Evolutionary conservation across 306 rosid species (phyloP).

Genomic region (Sesbania bispinosa): DNA sequence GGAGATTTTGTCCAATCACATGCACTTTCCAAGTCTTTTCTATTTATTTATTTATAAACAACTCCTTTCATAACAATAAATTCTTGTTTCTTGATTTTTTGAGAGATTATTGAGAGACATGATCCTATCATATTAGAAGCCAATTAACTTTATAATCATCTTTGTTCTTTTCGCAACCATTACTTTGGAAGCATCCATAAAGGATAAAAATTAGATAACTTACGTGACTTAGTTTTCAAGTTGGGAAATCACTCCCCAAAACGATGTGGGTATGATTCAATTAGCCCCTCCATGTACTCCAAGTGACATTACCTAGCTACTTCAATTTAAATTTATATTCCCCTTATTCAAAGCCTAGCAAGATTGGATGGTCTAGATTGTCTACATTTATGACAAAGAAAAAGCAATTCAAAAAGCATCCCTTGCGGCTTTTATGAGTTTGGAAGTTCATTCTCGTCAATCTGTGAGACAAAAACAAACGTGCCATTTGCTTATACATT

Average conservation of each 20-base stretch:
- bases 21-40: no score
- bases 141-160: no score
- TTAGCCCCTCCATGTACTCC: conserved; percentile 26
- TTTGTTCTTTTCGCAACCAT: conserved; percentile 46
- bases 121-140: no score
- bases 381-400: not conserved
- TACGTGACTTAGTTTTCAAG: conserved; percentile 58
- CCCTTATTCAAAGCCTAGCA: conserved; percentile 28
- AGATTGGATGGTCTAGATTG: conserved; percentile 41
- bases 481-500: no score
- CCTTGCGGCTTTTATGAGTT: conserved; percentile 18
- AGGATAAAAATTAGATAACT: conserved; percentile 34
- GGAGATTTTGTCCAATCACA: no score
- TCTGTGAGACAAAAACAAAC: no score
- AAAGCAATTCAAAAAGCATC: conserved; percentile 15
- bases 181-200: conserved; percentile 76
- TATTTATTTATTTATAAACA: no score
- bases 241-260: conserved; percentile 31
- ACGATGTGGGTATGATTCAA: no score
- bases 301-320: conserved; percentile 65
- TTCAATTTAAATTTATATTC: conserved; percentile 32
- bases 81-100: no score
- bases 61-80: no score
- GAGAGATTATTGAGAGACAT: no score
- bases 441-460: no score